A percentile compares a stretch with the other conserved stretches of the same genome.
Conservation (phyloP, 1,284 basidiomycete genomes). For the Tetrapyrgos nigripes region DNA sequence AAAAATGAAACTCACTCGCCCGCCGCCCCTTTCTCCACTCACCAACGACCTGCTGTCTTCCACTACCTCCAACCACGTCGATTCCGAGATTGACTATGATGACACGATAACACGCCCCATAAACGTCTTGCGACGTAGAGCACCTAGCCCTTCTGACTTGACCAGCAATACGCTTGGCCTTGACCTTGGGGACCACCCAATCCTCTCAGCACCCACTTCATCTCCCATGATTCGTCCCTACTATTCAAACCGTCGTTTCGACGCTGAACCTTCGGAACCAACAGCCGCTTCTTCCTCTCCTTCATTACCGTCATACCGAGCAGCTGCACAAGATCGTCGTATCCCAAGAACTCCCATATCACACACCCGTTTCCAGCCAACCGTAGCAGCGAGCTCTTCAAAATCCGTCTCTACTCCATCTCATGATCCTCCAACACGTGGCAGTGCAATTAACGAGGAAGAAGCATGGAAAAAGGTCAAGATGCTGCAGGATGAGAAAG, state of each 20-base stretch:
- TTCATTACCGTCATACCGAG: constrained; percentile 59
- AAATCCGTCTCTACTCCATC: constrained; percentile 21
- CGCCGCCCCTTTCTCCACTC: neutral
- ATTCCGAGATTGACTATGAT: neutral
- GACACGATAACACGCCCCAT: neutral
- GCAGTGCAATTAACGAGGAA: constrained; percentile 63
- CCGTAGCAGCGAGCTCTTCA: constrained; percentile 18
- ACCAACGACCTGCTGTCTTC: constrained; percentile 15
- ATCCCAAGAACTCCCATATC: neutral
- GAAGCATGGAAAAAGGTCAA: constrained; percentile 80
- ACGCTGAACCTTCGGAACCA: constrained; percentile 2
- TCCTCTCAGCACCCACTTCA: constrained; percentile 13
- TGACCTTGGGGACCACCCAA: constrained; percentile 25
- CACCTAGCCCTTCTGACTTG: constrained; percentile 30
- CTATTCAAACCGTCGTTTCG: neutral
- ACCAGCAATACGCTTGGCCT: constrained; percentile 25
- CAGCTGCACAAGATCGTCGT: constrained; percentile 40
- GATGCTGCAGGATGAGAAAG: constrained; percentile 69
- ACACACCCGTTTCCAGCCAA: constrained; percentile 8
- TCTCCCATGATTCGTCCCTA: constrained; percentile 11
- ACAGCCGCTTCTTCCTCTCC: constrained; percentile 39
- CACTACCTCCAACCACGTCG: neutral
- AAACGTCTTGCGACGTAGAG: constrained; percentile 16
- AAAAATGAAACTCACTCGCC: neutral
- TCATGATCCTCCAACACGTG: constrained; percentile 45